Evolutionary conservation across 345 rosid genomes (phyloP), one percentile per base, ranked within the genome.

Genomic region (Boechera retrofracta): DNA sequence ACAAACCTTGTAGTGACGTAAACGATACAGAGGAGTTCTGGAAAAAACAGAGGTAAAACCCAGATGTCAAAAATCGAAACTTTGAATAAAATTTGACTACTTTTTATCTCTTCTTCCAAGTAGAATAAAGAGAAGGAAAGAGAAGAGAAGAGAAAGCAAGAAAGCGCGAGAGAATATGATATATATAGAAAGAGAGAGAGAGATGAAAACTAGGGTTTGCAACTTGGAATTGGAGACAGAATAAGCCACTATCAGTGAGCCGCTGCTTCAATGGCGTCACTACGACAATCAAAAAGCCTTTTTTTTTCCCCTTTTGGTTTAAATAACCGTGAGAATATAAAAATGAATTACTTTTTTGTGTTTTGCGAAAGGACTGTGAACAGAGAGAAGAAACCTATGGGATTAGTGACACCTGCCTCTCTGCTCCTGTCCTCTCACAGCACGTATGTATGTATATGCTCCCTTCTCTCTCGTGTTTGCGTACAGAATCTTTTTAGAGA

Each of bases 261-360:
- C 61, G 54, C 85, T 72, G 51, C 85, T 72, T 87, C 84, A 82
- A 79, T 79, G 83, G 80, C 80, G 84, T 79, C 83, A 75, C 71
- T 77, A 24, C 3, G 58, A 21, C 81, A 78, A 78, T 72, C 64
- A 58, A 58, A 78, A 49, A 45, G n/a, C 66, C 28, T 10, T 16
- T 16, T 29, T 77, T 47, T 33, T 0, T 44, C 16, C 52, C 52
- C 49, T 77, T 77, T 76, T 16, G 67, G 66, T 75, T 38, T 61
- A 51, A 68, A 55, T 56, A 49, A 69, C 59, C 13, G 32, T 77
- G 41, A 57, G 67, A 69, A 60, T 38, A 32, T 66, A 32, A 53
- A 55, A 65, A 63, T 57, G 16, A 78, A 54, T 69, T 31, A 16
- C 6, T 33, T 55, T 11, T 26, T 4, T 54, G 0, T 9, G 0